These are phyloP conservation scores for Gracilaria gracilis DNA, from an alignment of 23 red algal species.

Conservation along the genomic window DNA sequence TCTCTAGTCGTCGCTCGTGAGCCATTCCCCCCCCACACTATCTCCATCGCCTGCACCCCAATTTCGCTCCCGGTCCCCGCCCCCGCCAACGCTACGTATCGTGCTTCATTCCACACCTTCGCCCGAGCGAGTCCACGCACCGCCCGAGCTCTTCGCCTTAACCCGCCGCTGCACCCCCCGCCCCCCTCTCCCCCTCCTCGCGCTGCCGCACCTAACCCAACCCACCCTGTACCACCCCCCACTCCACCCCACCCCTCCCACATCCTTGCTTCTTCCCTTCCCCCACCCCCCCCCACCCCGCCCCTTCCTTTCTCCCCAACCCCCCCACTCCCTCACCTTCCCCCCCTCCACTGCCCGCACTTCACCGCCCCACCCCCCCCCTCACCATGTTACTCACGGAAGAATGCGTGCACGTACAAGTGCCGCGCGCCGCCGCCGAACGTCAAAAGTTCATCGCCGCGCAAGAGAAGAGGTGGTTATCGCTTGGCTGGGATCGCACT, in stretches of 20 bases:
- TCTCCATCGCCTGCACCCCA: no score
- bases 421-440: slow-evolving; percentile 53
- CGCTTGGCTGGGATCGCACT: slow-evolving; percentile 61
- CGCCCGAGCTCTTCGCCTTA: not conserved
- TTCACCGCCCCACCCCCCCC: not conserved
- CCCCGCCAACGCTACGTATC: not conserved
- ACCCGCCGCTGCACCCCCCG: not conserved
- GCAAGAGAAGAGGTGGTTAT: slow-evolving; percentile 65
- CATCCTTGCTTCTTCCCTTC: not conserved
- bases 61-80: not conserved
- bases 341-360: no score
- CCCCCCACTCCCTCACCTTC: no score
- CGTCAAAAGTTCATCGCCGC: slow-evolving; percentile 73
- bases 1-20: no score
- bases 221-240: not conserved
- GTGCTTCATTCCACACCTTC: not conserved
- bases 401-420: slow-evolving; percentile 47
- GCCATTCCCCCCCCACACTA: no score
- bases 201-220: not conserved
- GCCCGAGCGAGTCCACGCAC: not conserved
- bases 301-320: not conserved
- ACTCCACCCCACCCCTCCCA: not conserved
- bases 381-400: slow-evolving; percentile 62
- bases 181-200: not conserved
- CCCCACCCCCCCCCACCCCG: not conserved